phyloP scores from a whole-genome alignment of 2,329 filamentous ascomycete species.

The Colletotrichum sp. region DNA sequence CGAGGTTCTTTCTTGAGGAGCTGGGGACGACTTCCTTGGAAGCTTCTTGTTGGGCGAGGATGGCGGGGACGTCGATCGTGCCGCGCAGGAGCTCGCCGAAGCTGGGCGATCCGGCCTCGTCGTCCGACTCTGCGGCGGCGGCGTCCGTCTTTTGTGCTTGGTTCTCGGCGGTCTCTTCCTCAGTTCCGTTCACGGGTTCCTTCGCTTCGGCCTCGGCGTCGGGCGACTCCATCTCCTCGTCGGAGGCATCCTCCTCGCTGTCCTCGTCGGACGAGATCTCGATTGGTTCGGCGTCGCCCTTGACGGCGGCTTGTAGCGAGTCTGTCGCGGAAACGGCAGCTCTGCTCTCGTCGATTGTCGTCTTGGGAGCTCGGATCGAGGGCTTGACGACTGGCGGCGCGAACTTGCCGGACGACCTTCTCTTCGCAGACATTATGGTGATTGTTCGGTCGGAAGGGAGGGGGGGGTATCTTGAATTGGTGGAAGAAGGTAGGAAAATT shows the following conservation, averaged over 20 bases:
- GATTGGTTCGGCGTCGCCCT: conserved; percentile 46
- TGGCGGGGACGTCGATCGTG: conserved; percentile 76
- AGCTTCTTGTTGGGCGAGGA: conserved; percentile 51
- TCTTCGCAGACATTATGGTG: conserved; percentile 61
- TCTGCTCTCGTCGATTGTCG: conserved; percentile 63
- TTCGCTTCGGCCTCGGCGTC: conserved; percentile 23
- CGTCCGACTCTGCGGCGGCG: conserved; percentile 44
- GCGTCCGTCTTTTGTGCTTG: conserved; percentile 28
- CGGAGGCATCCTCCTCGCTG: conserved; percentile 52
- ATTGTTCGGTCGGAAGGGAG: background rate
- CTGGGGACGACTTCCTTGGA: conserved; percentile 36
- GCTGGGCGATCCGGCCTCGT: conserved; percentile 61
- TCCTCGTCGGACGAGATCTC: conserved; percentile 63
- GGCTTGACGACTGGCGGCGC: conserved; percentile 60
- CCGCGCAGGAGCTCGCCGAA: conserved; percentile 87
- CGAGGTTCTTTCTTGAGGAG: conserved; percentile 53
- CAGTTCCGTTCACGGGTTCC: conserved; percentile 28
- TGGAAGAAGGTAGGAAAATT: background rate
- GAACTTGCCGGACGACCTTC: conserved; percentile 64
- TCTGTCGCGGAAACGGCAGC: conserved; percentile 55
- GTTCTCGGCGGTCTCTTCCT: conserved; percentile 12
- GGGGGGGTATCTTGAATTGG: background rate
- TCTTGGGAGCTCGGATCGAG: conserved; percentile 56
- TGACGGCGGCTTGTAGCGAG: conserved; percentile 38
- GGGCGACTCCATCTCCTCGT: conserved; percentile 40